Conservation (phyloP, 2,329 filamentous ascomycete genomes). For the Cladosporium sp. region DNA sequence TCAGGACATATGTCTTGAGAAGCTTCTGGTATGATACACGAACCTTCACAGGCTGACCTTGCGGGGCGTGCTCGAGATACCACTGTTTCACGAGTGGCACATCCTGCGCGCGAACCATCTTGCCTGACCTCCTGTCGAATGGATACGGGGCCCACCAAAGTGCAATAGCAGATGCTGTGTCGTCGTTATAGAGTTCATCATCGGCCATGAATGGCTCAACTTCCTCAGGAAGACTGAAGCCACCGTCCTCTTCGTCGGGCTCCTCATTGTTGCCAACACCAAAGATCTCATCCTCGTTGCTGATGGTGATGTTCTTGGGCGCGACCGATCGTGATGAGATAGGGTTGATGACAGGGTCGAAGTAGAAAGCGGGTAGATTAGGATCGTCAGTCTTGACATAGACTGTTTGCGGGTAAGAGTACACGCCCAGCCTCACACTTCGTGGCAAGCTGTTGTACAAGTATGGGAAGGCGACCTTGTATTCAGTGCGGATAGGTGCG, state of each 20-base stretch:
- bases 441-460: conserved; percentile 94
- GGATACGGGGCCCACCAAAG: conserved; percentile 98
- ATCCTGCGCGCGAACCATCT: conserved; percentile 95
- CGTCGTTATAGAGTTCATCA: conserved; percentile 80
- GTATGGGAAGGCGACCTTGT: conserved; percentile 88
- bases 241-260: conserved; percentile 50
- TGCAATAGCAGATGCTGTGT: conserved; percentile 86
- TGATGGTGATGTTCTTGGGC: conserved; percentile 86
- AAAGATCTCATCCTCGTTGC: conserved; percentile 91
- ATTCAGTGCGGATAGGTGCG: conserved; percentile 89
- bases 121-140: conserved; percentile 88
- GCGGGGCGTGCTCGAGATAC: conserved; percentile 94
- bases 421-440: conserved; percentile 90
- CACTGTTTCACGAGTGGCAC: conserved; percentile 96
- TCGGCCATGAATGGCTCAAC: conserved; percentile 86
- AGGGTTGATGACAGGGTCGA: conserved; percentile 95
- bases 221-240: conserved; percentile 73
- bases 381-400: conserved; percentile 85
- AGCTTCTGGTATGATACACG: conserved; percentile 98
- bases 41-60: conserved; percentile 90
- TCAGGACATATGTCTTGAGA: conserved; percentile 91
- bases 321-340: conserved; percentile 93
- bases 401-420: conserved; percentile 87
- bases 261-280: conserved; percentile 77
- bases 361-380: conserved; percentile 91